Evolutionary conservation across 495 filamentous ascomycete genomes (phyloP).

Genomic region (Xylaria palmicola): DNA sequence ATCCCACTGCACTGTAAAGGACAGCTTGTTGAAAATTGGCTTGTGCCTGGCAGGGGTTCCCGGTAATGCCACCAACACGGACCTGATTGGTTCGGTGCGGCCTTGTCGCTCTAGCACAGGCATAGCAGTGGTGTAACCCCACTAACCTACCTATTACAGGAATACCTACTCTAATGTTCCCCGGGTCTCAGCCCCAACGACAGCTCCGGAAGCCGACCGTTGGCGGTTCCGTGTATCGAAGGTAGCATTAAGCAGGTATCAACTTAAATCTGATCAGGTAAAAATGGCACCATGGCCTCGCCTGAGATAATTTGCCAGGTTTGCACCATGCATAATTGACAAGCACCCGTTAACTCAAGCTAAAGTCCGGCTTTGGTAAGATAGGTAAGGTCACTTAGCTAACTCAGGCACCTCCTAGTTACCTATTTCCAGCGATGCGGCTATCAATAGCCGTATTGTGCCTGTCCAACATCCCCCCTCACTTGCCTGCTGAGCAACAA

Average conservation of each 20-base stretch:
- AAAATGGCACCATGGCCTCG: too few species aligned
- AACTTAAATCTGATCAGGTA: too few species aligned
- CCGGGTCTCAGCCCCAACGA: too few species aligned
- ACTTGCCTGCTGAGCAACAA: background rate
- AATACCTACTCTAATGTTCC: background rate
- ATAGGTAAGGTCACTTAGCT: too few species aligned
- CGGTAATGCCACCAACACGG: conserved; percentile 28
- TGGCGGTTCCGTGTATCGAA: too few species aligned
- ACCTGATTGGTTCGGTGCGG: conserved; percentile 30
- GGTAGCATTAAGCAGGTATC: too few species aligned
- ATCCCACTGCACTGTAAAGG: conserved; percentile 24
- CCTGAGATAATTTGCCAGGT: too few species aligned
- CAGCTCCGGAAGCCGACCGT: too few species aligned
- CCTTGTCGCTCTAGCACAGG: conserved; percentile 17
- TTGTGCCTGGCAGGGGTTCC: conserved; percentile 22
- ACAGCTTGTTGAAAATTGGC: conserved; percentile 30
- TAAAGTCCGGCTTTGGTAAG: too few species aligned
- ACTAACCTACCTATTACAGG: background rate
- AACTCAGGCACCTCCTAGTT: background rate
- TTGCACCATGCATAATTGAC: too few species aligned
- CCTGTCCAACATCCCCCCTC: background rate
- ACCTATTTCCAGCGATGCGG: background rate
- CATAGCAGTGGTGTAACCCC: conserved; percentile 23
- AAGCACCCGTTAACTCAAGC: too few species aligned
- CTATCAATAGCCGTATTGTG: background rate